These are phyloP conservation scores for Suaeda aralocaspica DNA, from an alignment of 148 eudicot species.

Conservation along the genomic window DNA sequence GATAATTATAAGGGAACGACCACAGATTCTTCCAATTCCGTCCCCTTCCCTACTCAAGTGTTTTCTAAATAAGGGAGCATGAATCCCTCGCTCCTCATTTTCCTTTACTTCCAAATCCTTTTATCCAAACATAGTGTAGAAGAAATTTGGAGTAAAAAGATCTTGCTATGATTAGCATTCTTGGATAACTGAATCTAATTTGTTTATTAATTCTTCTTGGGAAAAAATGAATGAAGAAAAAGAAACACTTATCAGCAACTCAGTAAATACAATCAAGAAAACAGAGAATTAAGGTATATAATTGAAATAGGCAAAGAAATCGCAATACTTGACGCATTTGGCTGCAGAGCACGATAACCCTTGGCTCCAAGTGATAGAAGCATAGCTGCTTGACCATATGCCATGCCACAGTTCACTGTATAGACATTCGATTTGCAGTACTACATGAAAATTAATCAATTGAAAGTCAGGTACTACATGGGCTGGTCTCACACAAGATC, in stretches of 20 bases:
- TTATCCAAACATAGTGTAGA: no score
- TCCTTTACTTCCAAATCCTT: no score
- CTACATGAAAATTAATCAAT: slow-evolving; percentile 28
- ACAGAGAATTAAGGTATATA: not conserved
- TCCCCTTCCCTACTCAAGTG: no score
- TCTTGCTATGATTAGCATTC: not conserved
- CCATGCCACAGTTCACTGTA: slow-evolving; percentile 73
- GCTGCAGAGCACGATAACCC: slow-evolving; percentile 75
- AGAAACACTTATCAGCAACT: not conserved
- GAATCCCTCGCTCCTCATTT: no score
- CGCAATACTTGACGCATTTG: slow-evolving; percentile 64
- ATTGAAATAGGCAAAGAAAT: slow-evolving; percentile 6
- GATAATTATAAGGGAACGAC: no score
- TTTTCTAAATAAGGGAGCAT: no score
- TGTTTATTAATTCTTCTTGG: no score
- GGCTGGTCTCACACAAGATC: not conserved
- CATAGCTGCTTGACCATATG: slow-evolving; percentile 96
- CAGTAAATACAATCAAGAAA: not conserved
- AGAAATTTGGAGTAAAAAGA: not conserved
- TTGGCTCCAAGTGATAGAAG: slow-evolving; percentile 79
- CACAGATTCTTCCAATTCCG: no score
- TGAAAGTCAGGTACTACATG: slow-evolving; percentile 8
- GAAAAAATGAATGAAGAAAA: not conserved
- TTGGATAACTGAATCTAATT: not conserved
- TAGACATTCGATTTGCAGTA: slow-evolving; percentile 65